These are phyloP conservation scores for Arbutus unedo DNA, from an alignment of 148 eudicot genomes.

Conservation along the genomic window DNA sequence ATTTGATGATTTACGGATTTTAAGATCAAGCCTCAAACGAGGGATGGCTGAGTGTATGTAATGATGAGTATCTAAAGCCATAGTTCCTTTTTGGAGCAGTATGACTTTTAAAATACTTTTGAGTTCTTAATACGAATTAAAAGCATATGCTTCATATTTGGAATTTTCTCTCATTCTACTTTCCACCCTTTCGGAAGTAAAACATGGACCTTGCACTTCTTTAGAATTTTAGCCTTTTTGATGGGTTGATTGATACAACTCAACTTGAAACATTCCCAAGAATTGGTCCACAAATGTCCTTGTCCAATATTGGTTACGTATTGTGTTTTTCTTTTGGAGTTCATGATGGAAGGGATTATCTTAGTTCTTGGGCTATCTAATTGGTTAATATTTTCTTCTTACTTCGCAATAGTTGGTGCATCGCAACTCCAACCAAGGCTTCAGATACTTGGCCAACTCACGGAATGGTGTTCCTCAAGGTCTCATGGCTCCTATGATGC, in stretches of 20 bases:
- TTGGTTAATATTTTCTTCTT: neutral
- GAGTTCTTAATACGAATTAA: constrained; percentile 2
- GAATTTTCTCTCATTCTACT: neutral
- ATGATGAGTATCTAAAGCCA: neutral
- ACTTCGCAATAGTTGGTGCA: constrained; percentile 24
- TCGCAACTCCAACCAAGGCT: constrained; percentile 37
- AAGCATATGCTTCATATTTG: neutral
- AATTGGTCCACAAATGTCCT: neutral
- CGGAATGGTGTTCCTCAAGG: constrained; percentile 38
- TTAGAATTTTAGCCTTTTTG: neutral
- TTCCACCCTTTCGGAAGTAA: neutral
- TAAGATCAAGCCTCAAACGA: constrained; percentile 1
- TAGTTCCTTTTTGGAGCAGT: neutral
- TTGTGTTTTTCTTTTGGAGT: neutral
- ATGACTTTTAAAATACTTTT: neutral
- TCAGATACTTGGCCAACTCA: constrained; percentile 31
- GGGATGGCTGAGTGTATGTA: neutral
- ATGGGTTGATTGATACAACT: neutral
- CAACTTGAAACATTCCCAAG: neutral
- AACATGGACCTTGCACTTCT: neutral
- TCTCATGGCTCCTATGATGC: constrained; percentile 26
- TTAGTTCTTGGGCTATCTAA: neutral
- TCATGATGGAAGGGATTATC: neutral
- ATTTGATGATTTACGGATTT: neutral
- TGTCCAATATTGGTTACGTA: neutral